Conservation (phyloP, 106 monocot species). For the Phalaenopsis aphrodite region DNA sequence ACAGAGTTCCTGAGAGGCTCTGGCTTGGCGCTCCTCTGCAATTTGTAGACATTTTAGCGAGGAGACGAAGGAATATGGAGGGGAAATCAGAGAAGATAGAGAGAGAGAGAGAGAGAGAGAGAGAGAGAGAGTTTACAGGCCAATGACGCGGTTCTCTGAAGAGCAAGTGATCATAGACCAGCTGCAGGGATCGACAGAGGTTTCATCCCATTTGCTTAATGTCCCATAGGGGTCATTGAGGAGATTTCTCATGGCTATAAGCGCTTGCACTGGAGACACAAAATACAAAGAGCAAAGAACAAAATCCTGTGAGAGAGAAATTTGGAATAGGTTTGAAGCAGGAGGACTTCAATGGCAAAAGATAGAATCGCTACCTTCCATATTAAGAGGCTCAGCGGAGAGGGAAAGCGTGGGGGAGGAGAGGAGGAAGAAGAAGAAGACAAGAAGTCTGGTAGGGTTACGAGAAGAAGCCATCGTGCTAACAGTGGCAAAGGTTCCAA, state of each 20-base stretch:
- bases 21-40: conserved; percentile 84
- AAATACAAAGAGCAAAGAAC: neutral
- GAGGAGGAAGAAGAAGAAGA: conserved; percentile 27
- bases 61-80: neutral
- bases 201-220: conserved; percentile 88
- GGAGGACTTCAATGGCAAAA: neutral
- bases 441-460: neutral
- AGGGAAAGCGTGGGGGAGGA: conserved; percentile 8
- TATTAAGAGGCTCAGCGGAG: conserved; percentile 55
- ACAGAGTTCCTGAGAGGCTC: conserved; percentile 70
- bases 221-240: conserved; percentile 77
- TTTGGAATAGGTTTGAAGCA: neutral
- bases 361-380: conserved; percentile 35
- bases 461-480: conserved; percentile 25
- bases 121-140: conserved; percentile 31
- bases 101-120: neutral
- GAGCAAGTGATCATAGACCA: conserved; percentile 99
- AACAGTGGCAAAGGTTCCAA: neutral
- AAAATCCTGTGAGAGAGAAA: conserved; percentile 2
- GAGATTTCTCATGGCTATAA: conserved; percentile 52
- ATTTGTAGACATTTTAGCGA: neutral
- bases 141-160: conserved; percentile 68
- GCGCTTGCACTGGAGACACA: conserved; percentile 41
- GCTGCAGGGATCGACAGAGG: conserved; percentile 94
- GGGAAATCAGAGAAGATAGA: neutral